Base-by-base conservation (phyloP, 2,329 filamentous ascomycete genomes). In the Aspergillus sojae region DNA sequence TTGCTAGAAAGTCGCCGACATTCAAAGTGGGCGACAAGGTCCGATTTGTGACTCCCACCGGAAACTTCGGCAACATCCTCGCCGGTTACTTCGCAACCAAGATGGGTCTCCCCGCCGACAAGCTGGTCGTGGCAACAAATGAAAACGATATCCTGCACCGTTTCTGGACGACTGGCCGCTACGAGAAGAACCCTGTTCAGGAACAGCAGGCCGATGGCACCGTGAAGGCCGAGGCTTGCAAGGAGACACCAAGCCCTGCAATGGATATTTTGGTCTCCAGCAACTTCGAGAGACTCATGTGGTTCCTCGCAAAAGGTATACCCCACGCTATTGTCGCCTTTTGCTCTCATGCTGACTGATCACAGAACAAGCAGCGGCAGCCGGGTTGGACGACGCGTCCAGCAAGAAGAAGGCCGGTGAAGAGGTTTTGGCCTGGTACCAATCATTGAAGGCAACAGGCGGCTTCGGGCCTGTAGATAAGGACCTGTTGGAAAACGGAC, bases 241-340 rank as follows among this genome's bases (percentile, higher is more conserved):
- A 93, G 81, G 94, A 96, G 81, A 99, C 95, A 0, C 86, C 96
- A 58, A 93, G 91, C 70, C 95, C 95, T 0, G 95, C 95, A 53
- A 98, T 99, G 95, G 95, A 99, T 78, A 98, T 98, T 68, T 84
- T 98, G 4, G 94, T 98, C 14, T 94, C 91, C 28, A 95, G 91
- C 77, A 99, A 99, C 83, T 98, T 99, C 76, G 95, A 99, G 84
- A 88, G 95, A 36, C 84, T 99, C 5, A 85, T 99, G 12, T 98
- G 94, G 94, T 97, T 92, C 83, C 83, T 98, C 32, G 56, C 61
- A 2, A 62, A 62, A 48, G 60, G 60, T 62, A 54, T 26, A 23
- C 45, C 11, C n/a, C 19, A 26, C 19, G 90, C 1, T 91, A n/a
- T 36, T 10, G 14, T 6, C 32, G 14, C n/a, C 1, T 21, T 26